Percentiles rank a stretch among this genome's conserved stretches.
phyloP scores from a whole-genome alignment of 2,329 filamentous ascomycete species.

The Fusarium sp. region DNA sequence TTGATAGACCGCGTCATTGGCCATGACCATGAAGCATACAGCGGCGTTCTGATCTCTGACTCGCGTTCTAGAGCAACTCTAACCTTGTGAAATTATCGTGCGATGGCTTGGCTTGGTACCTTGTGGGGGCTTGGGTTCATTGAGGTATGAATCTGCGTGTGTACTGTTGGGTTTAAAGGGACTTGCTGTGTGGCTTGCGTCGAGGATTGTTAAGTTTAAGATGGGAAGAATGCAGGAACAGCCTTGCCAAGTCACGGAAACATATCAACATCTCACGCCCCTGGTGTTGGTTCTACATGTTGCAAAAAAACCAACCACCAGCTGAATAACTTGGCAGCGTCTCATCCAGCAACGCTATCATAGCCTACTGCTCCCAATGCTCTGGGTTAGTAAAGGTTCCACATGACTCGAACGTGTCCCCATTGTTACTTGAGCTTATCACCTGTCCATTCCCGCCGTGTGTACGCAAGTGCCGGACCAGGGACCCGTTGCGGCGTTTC shows the following conservation, averaged over 20 bases:
- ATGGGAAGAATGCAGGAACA: background rate
- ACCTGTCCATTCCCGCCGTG: background rate
- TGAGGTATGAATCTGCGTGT: background rate
- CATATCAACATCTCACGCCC: background rate
- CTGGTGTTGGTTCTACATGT: background rate
- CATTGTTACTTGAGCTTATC: background rate
- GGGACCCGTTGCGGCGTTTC: background rate
- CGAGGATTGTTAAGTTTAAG: background rate
- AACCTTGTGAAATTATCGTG: background rate
- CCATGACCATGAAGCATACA: constrained; percentile 14
- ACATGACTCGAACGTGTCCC: background rate
- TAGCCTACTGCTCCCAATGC: background rate
- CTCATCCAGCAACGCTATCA: background rate
- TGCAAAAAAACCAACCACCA: background rate
- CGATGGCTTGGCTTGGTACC: background rate
- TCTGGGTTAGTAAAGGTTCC: background rate
- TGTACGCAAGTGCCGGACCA: background rate
- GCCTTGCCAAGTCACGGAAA: background rate
- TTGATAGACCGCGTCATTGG: constrained; percentile 24
- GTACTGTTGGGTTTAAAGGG: background rate
- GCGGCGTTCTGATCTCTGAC: constrained; percentile 25
- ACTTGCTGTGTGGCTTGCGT: background rate
- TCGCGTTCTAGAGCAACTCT: background rate
- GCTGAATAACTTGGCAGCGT: background rate
- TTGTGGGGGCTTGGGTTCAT: background rate